phyloP scores from a whole-genome alignment of 306 rosid genomes.

The Carpinus fangiana region DNA sequence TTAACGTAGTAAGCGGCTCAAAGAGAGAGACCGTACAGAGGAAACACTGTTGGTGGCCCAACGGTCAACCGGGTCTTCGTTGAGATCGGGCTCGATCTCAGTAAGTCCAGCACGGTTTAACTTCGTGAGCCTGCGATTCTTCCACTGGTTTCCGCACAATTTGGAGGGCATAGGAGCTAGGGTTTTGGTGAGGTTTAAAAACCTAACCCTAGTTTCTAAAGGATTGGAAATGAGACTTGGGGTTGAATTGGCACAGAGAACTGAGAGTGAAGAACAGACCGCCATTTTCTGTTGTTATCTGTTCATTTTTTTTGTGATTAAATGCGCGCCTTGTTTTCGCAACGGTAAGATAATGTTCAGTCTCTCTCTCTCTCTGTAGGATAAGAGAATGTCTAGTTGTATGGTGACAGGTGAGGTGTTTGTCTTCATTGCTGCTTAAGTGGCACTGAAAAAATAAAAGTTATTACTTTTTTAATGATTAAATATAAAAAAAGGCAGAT shows the following conservation, averaged over 20 bases:
- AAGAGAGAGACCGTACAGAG: conserved; percentile 36
- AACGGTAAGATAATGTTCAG: conserved; percentile 11
- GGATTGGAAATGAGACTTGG: conserved; percentile 40
- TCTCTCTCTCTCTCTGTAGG: neutral
- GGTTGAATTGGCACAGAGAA: conserved; percentile 34
- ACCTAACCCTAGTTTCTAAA: conserved; percentile 4
- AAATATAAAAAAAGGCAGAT: too few relatives aligned
- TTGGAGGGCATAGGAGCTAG: conserved; percentile 20
- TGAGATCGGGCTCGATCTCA: conserved; percentile 78
- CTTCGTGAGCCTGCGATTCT: conserved; percentile 30
- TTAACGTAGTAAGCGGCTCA: neutral
- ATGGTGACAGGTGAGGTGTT: neutral
- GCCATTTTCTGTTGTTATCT: conserved; percentile 49
- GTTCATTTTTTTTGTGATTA: conserved; percentile 13
- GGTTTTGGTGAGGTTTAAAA: conserved; percentile 19
- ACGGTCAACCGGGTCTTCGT: conserved; percentile 71
- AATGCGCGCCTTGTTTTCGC: conserved; percentile 26
- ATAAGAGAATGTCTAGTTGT: neutral
- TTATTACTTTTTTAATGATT: neutral
- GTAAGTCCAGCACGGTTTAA: conserved; percentile 66
- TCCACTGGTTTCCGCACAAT: conserved; percentile 25
- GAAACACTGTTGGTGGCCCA: conserved; percentile 61
- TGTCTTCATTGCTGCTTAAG: neutral
- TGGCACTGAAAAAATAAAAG: neutral
- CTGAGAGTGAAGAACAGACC: conserved; percentile 46